Conservation (phyloP, 164 flowering plant genomes). For the Amborella trichopoda region DNA sequence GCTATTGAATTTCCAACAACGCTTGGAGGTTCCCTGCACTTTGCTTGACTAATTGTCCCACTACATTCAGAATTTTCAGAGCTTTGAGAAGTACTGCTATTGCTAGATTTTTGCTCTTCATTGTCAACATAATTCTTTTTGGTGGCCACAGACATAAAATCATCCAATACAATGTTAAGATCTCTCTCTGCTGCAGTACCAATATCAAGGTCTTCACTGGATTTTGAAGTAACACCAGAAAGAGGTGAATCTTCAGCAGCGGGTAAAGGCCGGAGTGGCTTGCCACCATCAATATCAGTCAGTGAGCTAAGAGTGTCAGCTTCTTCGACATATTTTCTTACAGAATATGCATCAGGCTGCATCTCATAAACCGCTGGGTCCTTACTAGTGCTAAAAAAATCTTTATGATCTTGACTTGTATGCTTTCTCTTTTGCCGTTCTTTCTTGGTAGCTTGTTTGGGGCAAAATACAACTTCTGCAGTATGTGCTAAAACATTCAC, state of each 20-base stretch:
- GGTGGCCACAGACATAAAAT: no score
- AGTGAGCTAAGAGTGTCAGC: conserved; percentile 9
- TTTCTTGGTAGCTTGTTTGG: conserved; percentile 26
- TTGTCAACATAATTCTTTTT: background rate
- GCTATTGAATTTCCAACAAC: conserved; percentile 5
- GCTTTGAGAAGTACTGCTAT: conserved; percentile 12
- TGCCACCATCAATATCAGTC: conserved; percentile 13
- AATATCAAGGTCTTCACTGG: conserved; percentile 5
- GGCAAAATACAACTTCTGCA: conserved; percentile 32
- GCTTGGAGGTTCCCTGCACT: conserved; percentile 7
- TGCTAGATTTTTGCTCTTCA: background rate
- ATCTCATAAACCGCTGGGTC: conserved; percentile 11
- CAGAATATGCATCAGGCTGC: conserved; percentile 8
- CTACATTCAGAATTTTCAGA: conserved; percentile 20
- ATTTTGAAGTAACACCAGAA: conserved; percentile 8
- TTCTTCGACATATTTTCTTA: conserved; percentile 15
- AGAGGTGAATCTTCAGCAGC: conserved; percentile 11
- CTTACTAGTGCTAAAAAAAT: no score
- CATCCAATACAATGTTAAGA: no score
- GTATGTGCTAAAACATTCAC: conserved; percentile 56
- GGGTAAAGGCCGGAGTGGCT: conserved; percentile 9
- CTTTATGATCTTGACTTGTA: conserved; percentile 21
- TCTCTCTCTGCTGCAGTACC: no score
- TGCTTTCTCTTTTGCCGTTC: conserved; percentile 33
- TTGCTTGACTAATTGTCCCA: conserved; percentile 6